Base-by-base conservation (phyloP, 2,329 filamentous ascomycete species). In the Sarocladium brachiariae region DNA sequence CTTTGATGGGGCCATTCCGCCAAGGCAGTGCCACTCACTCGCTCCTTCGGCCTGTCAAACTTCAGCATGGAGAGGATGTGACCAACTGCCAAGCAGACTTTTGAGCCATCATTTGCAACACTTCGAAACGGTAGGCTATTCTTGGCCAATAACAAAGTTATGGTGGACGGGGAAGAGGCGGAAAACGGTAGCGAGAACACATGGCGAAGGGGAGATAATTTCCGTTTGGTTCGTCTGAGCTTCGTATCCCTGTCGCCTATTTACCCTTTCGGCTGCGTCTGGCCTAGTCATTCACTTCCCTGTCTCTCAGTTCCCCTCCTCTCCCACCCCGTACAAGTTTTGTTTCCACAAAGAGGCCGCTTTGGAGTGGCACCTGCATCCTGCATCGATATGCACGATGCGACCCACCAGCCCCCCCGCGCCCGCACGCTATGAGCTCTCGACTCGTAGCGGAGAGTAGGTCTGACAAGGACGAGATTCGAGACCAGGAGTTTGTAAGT, bases 331-430 rank as follows among this genome's bases (percentile, higher is more conserved):
- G n/a, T 18, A 7, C 11, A 9, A 25, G n/a, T 3, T 25, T 3
- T 43, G 39, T 43, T 43, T 27, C 39, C 39, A 43, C 39, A 43
- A 43, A 43, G n/a, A 43, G 39, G 27, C 21, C 39, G 23, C 39
- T 23, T 27, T 19, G 39, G n/a, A n/a, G n/a, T n/a, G n/a, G n/a
- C n/a, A n/a, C 23, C 39, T 43, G 39, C 21, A 19, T 25, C 16
- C 39, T 43, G 39, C 39, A 43, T 24, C 13, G n/a, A 23, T 43
- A 43, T 43, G 39, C 39, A 43, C 21, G 39, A 43, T 43, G 39
- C 39, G 39, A 25, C 39, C 39, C 39, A 19, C 25, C 39, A 21
- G 21, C 21, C 23, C 39, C n/a, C 39, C 39, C 39, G 39, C 39
- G 39, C 39, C 16, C 10, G n/a, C n/a, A n/a, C n/a, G n/a, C n/a